These are phyloP conservation scores for Curvularia sp. DNA, from an alignment of 2,329 filamentous ascomycete species.

Conservation along the genomic window DNA sequence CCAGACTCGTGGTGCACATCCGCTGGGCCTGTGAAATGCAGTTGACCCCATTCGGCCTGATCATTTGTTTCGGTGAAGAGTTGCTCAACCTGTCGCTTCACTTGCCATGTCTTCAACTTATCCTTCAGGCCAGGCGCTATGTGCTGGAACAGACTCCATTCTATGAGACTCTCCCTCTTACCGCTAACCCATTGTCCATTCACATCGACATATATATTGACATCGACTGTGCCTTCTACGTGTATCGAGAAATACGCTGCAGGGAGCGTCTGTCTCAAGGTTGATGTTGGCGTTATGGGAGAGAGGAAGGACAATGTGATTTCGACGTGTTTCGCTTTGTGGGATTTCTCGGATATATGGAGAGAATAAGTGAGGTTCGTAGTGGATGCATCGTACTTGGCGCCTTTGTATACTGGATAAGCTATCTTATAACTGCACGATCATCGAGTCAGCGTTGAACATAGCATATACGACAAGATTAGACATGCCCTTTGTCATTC, in stretches of 20 bases:
- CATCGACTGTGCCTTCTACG: slow-evolving; percentile 68
- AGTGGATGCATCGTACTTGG: slow-evolving; percentile 72
- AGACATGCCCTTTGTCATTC: slow-evolving; percentile 50
- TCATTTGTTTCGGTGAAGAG: slow-evolving; percentile 77
- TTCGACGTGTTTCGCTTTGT: slow-evolving; percentile 55
- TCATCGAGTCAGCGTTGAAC: slow-evolving; percentile 3
- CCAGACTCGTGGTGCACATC: slow-evolving; percentile 75
- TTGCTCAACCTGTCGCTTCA: slow-evolving; percentile 67
- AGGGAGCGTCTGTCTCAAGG: slow-evolving; percentile 80
- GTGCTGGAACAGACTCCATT: slow-evolving; percentile 68
- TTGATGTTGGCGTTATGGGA: slow-evolving; percentile 81
- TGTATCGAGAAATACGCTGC: slow-evolving; percentile 78
- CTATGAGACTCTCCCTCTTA: slow-evolving; percentile 70
- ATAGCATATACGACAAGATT: background rate
- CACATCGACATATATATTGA: slow-evolving; percentile 58
- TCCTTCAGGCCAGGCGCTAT: slow-evolving; percentile 48
- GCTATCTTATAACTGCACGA: slow-evolving; percentile 61
- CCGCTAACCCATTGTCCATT: slow-evolving; percentile 80
- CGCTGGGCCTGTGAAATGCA: slow-evolving; percentile 76
- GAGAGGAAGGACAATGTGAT: slow-evolving; percentile 73
- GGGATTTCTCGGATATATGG: slow-evolving; percentile 52
- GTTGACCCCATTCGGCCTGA: slow-evolving; percentile 81
- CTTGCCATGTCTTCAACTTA: slow-evolving; percentile 70
- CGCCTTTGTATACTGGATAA: slow-evolving; percentile 66
- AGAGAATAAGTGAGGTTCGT: slow-evolving; percentile 73